Percentiles rank a stretch among this genome's conserved stretches.
Conservation (phyloP, 2,329 filamentous ascomycete genomes). For the Penicillium hordei region DNA sequence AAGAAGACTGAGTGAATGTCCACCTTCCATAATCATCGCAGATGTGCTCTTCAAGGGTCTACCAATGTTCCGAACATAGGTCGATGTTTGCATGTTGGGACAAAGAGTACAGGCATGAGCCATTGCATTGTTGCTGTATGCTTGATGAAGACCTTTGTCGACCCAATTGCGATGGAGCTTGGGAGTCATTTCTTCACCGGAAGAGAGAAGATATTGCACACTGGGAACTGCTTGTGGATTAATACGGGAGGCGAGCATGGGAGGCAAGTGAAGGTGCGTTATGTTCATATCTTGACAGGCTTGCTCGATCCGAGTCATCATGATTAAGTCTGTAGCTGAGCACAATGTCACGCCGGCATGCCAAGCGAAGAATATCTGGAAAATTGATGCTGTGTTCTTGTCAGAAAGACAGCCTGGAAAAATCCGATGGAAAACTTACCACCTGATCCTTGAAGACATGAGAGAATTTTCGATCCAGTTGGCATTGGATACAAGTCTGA, state of each 20-base stretch:
- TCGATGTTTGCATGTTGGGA: slow-evolving; percentile 54
- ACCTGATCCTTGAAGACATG: slow-evolving; percentile 82
- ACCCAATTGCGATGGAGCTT: slow-evolving; percentile 71
- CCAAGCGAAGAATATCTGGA: slow-evolving; percentile 88
- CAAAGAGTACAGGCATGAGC: slow-evolving; percentile 80
- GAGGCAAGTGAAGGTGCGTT: slow-evolving; percentile 82
- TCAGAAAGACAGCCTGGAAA: slow-evolving; percentile 14
- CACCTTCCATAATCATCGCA: slow-evolving; percentile 59
- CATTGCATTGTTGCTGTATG: slow-evolving; percentile 28
- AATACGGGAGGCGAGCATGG: slow-evolving; percentile 78
- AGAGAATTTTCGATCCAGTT: slow-evolving; percentile 63
- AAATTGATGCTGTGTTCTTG: slow-evolving; percentile 66
- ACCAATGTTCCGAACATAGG: slow-evolving; percentile 75
- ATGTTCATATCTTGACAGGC: slow-evolving; percentile 63
- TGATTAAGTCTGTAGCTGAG: slow-evolving; percentile 68
- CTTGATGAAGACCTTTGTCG: slow-evolving; percentile 68
- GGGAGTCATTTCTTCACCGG: slow-evolving; percentile 75
- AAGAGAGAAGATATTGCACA: slow-evolving; percentile 75
- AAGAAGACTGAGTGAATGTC: slow-evolving; percentile 52
- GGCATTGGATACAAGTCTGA: slow-evolving; percentile 63
- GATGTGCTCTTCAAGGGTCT: slow-evolving; percentile 73
- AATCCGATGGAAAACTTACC: slow-evolving; percentile 32
- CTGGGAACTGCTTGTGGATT: slow-evolving; percentile 65
- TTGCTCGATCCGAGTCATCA: slow-evolving; percentile 70
- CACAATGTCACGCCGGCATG: slow-evolving; percentile 75